Evolutionary conservation across 805 yeast genomes (phyloP).

Genomic region (Citeromyces matritensis): DNA sequence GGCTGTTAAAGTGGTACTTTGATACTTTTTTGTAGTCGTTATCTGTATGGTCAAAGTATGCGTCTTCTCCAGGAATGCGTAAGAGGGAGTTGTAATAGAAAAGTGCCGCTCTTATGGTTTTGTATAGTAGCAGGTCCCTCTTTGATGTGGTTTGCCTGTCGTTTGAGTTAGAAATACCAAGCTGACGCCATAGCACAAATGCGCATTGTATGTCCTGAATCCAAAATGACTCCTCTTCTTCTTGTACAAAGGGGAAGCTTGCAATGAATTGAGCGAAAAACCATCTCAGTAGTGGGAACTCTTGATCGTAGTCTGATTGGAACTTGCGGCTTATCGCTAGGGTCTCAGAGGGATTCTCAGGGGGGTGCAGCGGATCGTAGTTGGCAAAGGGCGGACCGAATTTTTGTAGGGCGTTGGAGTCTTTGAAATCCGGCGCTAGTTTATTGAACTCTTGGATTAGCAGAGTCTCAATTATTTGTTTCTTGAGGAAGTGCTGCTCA

Average conservation of each 20-base stretch:
- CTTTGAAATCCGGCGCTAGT: constrained; percentile 28
- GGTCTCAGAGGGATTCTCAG: constrained; percentile 8
- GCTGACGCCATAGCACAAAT: constrained; percentile 60
- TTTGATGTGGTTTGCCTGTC: constrained; percentile 71
- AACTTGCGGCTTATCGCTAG: constrained; percentile 6
- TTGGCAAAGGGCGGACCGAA: constrained; percentile 68
- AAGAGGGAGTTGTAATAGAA: constrained; percentile 66
- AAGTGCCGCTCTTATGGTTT: constrained; percentile 46
- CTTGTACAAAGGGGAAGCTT: constrained; percentile 60
- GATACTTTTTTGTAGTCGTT: constrained; percentile 23
- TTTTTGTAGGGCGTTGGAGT: constrained; percentile 44
- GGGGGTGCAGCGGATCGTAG: constrained; percentile 22
- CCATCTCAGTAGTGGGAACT: constrained; percentile 56
- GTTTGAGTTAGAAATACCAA: constrained; percentile 55
- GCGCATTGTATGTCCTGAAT: constrained; percentile 64
- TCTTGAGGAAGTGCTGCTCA: constrained; percentile 80
- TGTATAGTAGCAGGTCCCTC: constrained; percentile 43
- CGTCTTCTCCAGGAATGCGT: constrained; percentile 40
- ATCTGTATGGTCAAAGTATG: constrained; percentile 23
- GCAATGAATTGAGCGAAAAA: constrained; percentile 47
- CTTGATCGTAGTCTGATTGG: constrained; percentile 12
- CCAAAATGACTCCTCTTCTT: constrained; percentile 47
- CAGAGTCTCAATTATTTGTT: constrained; percentile 56
- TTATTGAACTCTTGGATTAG: constrained; percentile 45
- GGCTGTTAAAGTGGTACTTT: no score